Evolutionary conservation across 441 rosid genomes (phyloP).

Genomic region (Macaranga tanarius): DNA sequence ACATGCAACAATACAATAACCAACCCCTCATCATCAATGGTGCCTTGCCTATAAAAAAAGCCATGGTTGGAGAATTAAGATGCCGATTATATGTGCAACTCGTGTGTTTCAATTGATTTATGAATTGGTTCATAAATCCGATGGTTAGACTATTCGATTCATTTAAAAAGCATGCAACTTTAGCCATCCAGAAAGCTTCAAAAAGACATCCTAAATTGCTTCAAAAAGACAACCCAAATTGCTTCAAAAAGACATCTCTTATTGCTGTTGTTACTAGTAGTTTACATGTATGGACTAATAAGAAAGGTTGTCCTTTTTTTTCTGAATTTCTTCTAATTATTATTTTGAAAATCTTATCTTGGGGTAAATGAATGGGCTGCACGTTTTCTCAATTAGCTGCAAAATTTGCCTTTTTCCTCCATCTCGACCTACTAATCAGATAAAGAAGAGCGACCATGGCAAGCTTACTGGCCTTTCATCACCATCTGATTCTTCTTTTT

Average conservation of each 20-base stretch:
- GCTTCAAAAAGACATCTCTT: too few relatives aligned
- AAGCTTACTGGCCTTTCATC: slow-evolving; percentile 66
- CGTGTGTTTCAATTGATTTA: too few relatives aligned
- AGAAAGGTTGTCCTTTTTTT: too few relatives aligned
- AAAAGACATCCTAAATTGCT: background rate
- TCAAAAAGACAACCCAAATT: too few relatives aligned
- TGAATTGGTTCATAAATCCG: too few relatives aligned
- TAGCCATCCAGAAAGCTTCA: background rate
- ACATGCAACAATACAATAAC: slow-evolving; percentile 32
- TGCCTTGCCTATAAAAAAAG: slow-evolving; percentile 58
- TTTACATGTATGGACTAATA: too few relatives aligned
- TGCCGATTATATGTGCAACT: slow-evolving; percentile 96
- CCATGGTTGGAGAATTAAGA: slow-evolving; percentile 87
- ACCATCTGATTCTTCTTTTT: too few relatives aligned
- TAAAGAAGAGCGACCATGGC: slow-evolving; percentile 65
- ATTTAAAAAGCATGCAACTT: background rate
- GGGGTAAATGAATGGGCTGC: slow-evolving; percentile 77
- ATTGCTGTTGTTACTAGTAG: too few relatives aligned
- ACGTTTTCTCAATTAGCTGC: slow-evolving; percentile 89
- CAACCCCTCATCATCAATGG: slow-evolving; percentile 44
- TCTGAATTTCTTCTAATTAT: slow-evolving; percentile 9
- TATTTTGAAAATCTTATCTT: slow-evolving; percentile 13
- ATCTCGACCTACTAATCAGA: slow-evolving; percentile 87
- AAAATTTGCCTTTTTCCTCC: slow-evolving; percentile 98
- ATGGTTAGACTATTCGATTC: too few relatives aligned